Evolutionary conservation across 202 grass and related monocot genomes (phyloP).

Genomic region (Saccharum hybrid): DNA sequence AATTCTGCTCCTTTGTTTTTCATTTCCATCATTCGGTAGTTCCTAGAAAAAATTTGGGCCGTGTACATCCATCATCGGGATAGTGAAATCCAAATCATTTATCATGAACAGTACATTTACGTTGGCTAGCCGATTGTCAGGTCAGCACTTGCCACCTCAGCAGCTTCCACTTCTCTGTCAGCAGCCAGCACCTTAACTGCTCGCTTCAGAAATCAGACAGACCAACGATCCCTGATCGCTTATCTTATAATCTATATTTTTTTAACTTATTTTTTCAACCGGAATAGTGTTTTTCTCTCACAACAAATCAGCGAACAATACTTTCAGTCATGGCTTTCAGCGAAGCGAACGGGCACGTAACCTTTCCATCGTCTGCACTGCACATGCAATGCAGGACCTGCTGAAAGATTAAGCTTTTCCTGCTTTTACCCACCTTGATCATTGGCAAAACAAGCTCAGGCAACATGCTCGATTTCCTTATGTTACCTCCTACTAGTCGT

Average conservation of each 20-base stretch:
- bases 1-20: conserved; percentile 22
- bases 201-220: conserved; percentile 29
- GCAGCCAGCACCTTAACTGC: conserved; percentile 6
- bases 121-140: conserved; percentile 19
- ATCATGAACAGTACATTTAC: conserved; percentile 1
- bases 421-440: conserved; percentile 44
- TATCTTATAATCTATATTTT: too few species aligned
- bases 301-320: too few species aligned
- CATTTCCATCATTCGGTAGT: background rate
- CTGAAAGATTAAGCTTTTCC: conserved; percentile 7
- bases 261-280: too few species aligned
- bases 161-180: conserved; percentile 19
- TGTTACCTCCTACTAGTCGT: conserved; percentile 41
- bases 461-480: conserved; percentile 43
- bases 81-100: conserved; percentile 37
- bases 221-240: background rate
- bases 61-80: background rate
- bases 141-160: background rate
- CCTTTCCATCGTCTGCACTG: conserved; percentile 24
- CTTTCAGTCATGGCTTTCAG: too few species aligned
- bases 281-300: too few species aligned
- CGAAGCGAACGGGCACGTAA: background rate
- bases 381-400: conserved; percentile 23
- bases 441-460: conserved; percentile 24
- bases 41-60: background rate